Conservation (phyloP, 73 alveolate species). For the Uronychia binucleata region DNA sequence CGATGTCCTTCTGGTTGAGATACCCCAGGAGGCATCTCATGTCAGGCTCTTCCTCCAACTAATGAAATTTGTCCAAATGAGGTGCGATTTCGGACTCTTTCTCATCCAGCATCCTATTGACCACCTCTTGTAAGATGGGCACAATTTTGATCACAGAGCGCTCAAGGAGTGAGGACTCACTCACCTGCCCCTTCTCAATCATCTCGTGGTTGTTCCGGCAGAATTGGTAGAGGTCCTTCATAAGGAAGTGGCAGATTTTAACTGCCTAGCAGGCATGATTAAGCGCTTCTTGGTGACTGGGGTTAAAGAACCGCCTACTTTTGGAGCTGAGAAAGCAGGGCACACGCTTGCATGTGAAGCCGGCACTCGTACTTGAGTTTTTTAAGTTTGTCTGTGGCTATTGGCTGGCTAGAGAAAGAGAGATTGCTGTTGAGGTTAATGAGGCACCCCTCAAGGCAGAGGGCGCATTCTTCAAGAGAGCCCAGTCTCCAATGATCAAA, state of each 20-base stretch:
- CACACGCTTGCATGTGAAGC: constrained; percentile 61
- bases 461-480: constrained; percentile 60
- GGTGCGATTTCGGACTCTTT: constrained; percentile 5
- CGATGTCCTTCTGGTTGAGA: constrained; percentile 37
- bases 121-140: constrained; percentile 23
- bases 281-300: constrained; percentile 61
- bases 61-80: not conserved
- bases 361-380: constrained; percentile 53
- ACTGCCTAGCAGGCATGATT: constrained; percentile 56
- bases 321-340: constrained; percentile 48
- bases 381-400: constrained; percentile 36
- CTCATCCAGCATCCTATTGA: constrained; percentile 33
- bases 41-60: constrained; percentile 21
- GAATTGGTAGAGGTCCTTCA: constrained; percentile 22
- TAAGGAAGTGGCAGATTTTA: constrained; percentile 36
- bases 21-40: constrained; percentile 46
- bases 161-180: constrained; percentile 41
- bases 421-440: constrained; percentile 20
- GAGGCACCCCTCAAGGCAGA: constrained; percentile 54
- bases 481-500: constrained; percentile 18
- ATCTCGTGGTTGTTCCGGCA: constrained; percentile 18
- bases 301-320: not conserved
- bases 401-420: constrained; percentile 12
- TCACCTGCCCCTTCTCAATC: constrained; percentile 23
- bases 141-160: constrained; percentile 36